Base-by-base conservation (phyloP, 441 rosid genomes). In the Theobroma grandiflorum region DNA sequence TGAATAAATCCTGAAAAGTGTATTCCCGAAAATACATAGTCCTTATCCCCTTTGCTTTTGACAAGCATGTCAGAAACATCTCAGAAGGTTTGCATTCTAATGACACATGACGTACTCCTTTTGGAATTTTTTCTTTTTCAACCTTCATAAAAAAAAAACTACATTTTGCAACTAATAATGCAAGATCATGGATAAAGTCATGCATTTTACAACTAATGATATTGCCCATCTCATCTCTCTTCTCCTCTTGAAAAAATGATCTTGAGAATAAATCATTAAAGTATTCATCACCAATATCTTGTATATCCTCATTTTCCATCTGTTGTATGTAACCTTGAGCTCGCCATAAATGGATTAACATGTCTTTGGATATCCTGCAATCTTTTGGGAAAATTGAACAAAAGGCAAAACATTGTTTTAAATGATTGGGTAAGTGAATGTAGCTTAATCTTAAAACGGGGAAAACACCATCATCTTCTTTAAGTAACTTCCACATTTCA, bases 171-270 rank as follows among this genome's bases (percentile, higher is more conserved):
- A 82, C 47, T 9, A 20, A 42, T 22, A 11, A 49, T 50, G 81
- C 78, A 12, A 82, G 53, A 50, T 77, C 84, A 72, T 77, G 78
- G 38, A 82, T 78, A 6, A 82, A 49, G 9, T 77, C 80, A 33
- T 82, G 84, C 81, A 82, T 72, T 72, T 64, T 82, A 45, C 72
- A 53, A 6, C 31, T 26, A 26, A 10, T 1, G 8, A 63, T 35
- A 6, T 65, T 11, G 6, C 63, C 75, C 3, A 31, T 38, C 77
- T 72, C 81, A 20, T 77, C 26, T 33, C 31, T 26, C 31, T 55
- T 35, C 1, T 42, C 33, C 10, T 77, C 81, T 6, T 82, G 81
- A 65, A 71, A 82, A 55, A 82, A 26, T 1, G 72, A 77, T 58
- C 78, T 77, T 33, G 18, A 65, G 8, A 73, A 4, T 2, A 78